Evolutionary conservation across 805 yeast species (phyloP).

Genomic region (Ogataea nitratoaversa): DNA sequence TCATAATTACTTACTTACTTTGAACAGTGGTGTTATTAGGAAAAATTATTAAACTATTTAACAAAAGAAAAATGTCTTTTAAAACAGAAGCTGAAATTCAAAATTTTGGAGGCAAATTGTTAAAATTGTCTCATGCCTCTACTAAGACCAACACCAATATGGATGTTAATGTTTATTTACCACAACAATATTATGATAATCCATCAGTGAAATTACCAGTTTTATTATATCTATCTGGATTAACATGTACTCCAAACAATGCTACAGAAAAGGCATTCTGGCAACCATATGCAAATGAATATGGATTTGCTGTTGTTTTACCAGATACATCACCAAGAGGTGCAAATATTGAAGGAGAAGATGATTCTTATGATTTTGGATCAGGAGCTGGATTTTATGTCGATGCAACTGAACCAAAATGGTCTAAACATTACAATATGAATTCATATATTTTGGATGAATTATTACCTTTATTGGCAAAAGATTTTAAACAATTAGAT

Average conservation of each 20-base stretch:
- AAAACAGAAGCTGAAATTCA: constrained; percentile 48
- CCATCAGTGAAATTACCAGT: constrained; percentile 56
- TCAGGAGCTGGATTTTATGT: constrained; percentile 94
- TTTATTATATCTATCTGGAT: constrained; percentile 75
- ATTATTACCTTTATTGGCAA: constrained; percentile 49
- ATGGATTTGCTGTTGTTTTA: constrained; percentile 83
- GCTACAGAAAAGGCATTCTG: constrained; percentile 91
- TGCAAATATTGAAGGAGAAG: constrained; percentile 67
- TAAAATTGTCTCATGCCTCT: constrained; percentile 75
- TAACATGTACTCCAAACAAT: constrained; percentile 91
- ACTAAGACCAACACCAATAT: constrained; percentile 59
- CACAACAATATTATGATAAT: constrained; percentile 42
- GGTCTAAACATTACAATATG: constrained; percentile 76
- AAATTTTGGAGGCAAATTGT: constrained; percentile 70
- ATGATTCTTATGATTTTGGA: constrained; percentile 77
- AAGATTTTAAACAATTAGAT: constrained; percentile 48
- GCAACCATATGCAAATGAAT: constrained; percentile 72
- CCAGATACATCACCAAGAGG: constrained; percentile 98
- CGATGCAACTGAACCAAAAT: constrained; percentile 74
- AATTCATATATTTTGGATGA: constrained; percentile 77
- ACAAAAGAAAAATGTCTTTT: constrained; percentile 50
- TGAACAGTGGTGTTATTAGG: not conserved
- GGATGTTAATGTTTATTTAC: constrained; percentile 83
- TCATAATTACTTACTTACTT: no score
- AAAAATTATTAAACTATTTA: not conserved